Percentiles rank a stretch among this genome's conserved stretches.
Conservation (phyloP, 805 yeast species). For the Hemisphaericaspora nanyangensis region DNA sequence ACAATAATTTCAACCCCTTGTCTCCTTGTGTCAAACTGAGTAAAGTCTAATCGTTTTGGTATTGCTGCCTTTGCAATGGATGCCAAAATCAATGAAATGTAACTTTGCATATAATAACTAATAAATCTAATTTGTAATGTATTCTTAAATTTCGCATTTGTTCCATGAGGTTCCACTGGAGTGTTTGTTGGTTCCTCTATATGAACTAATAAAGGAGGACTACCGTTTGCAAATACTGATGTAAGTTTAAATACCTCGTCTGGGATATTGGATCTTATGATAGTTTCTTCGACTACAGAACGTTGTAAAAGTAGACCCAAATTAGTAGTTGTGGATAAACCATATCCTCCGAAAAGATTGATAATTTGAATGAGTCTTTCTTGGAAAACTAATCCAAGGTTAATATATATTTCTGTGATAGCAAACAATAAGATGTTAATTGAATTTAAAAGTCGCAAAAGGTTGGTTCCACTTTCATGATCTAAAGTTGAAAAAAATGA, state of each 20-base stretch:
- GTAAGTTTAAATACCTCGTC: slow-evolving; percentile 44
- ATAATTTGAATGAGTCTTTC: slow-evolving; percentile 41
- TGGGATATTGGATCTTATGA: slow-evolving; percentile 48
- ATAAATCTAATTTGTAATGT: slow-evolving; percentile 53
- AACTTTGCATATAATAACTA: slow-evolving; percentile 44
- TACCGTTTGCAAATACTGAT: slow-evolving; percentile 20
- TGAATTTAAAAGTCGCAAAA: slow-evolving; percentile 32
- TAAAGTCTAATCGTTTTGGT: slow-evolving; percentile 45
- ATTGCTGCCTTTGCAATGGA: slow-evolving; percentile 44
- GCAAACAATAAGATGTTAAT: slow-evolving; percentile 47
- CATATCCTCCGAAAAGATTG: slow-evolving; percentile 36
- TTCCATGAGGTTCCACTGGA: slow-evolving; percentile 19
- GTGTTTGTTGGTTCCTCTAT: slow-evolving; percentile 33
- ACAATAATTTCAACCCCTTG: slow-evolving; percentile 40
- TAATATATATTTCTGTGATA: slow-evolving; percentile 53
- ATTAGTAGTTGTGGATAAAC: slow-evolving; percentile 36
- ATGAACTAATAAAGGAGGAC: slow-evolving; percentile 41
- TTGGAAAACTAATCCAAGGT: slow-evolving; percentile 48
- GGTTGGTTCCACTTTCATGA: slow-evolving; percentile 24
- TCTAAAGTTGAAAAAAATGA: slow-evolving; percentile 37
- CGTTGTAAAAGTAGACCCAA: slow-evolving; percentile 48
- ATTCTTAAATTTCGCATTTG: slow-evolving; percentile 61
- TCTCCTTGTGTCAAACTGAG: slow-evolving; percentile 28
- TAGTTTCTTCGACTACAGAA: slow-evolving; percentile 54
- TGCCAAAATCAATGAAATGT: slow-evolving; percentile 38